Conservation (phyloP, 805 yeast species). For the Candida hispaniensis region DNA sequence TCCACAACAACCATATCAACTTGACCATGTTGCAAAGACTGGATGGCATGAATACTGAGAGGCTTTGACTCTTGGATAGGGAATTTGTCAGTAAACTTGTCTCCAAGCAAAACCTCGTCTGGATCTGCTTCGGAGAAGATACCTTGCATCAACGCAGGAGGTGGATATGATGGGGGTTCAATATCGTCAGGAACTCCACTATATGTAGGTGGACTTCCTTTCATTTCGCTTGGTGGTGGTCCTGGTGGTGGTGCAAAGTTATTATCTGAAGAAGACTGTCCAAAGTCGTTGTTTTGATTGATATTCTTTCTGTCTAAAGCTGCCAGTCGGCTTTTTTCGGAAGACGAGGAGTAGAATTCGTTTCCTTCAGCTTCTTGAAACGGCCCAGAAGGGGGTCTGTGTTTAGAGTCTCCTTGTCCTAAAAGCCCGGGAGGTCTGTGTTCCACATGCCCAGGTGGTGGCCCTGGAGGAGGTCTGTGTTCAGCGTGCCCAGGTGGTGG, state of each 20-base stretch:
- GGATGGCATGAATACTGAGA: slow-evolving; percentile 7
- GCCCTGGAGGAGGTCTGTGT: slow-evolving; percentile 13
- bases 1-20: slow-evolving; percentile 4
- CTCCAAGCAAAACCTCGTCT: slow-evolving; percentile 10
- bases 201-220: too few relatives aligned
- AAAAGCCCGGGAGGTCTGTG: too few relatives aligned
- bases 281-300: too few relatives aligned
- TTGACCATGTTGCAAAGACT: slow-evolving; percentile 2
- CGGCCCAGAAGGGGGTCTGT: neutral
- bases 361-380: too few relatives aligned
- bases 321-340: too few relatives aligned
- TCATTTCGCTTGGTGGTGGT: slow-evolving; percentile 10
- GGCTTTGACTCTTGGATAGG: slow-evolving; percentile 8
- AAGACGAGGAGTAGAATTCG: too few relatives aligned
- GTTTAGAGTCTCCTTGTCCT: neutral
- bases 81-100: slow-evolving; percentile 8
- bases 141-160: slow-evolving; percentile 12
- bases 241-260: slow-evolving; percentile 14
- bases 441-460: too few relatives aligned
- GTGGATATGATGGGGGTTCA: slow-evolving; percentile 10
- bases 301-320: too few relatives aligned
- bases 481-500: too few relatives aligned
- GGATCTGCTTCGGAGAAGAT: slow-evolving; percentile 11
- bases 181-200: slow-evolving; percentile 11
- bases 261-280: neutral